Percentiles rank a stretch among this genome's conserved stretches.
phyloP scores from a whole-genome alignment of 2,329 filamentous ascomycete genomes.

The Alternaria alternata region DNA sequence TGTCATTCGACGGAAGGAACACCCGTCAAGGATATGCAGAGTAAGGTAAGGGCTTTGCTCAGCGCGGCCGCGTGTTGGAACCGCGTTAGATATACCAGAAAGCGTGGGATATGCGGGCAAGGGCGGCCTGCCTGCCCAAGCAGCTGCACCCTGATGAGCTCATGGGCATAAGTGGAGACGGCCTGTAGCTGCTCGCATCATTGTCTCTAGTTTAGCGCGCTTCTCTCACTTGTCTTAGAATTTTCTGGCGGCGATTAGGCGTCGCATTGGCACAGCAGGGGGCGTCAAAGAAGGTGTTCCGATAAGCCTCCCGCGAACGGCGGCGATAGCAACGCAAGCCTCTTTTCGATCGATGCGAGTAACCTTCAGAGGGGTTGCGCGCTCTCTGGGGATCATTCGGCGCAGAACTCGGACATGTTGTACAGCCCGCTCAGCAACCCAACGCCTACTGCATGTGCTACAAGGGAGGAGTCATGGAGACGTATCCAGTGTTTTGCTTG shows the following conservation, averaged over 20 bases:
- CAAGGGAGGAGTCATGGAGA: slow-evolving; percentile 1
- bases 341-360: slow-evolving; percentile 1
- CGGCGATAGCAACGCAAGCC: slow-evolving; percentile 21
- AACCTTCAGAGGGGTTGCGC: background rate
- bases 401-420: background rate
- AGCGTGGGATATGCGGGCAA: slow-evolving; percentile 31
- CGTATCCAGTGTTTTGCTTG: slow-evolving; percentile 4
- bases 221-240: slow-evolving; percentile 8
- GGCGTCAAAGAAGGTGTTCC: slow-evolving; percentile 36
- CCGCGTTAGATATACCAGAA: slow-evolving; percentile 17
- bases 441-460: background rate
- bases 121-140: slow-evolving; percentile 26
- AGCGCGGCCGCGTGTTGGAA: slow-evolving; percentile 11
- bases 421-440: background rate
- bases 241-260: slow-evolving; percentile 20
- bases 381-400: background rate
- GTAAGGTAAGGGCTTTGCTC: slow-evolving; percentile 1
- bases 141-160: slow-evolving; percentile 23
- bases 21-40: background rate
- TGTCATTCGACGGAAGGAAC: slow-evolving; percentile 4
- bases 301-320: slow-evolving; percentile 36
- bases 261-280: slow-evolving; percentile 4
- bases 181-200: slow-evolving; percentile 14
- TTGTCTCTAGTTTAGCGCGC: slow-evolving; percentile 14
- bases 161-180: slow-evolving; percentile 22